Evolutionary conservation across 2,329 filamentous ascomycete genomes (phyloP), one percentile per base, ranked within the genome.

Genomic region (Fusarium duplospermum): DNA sequence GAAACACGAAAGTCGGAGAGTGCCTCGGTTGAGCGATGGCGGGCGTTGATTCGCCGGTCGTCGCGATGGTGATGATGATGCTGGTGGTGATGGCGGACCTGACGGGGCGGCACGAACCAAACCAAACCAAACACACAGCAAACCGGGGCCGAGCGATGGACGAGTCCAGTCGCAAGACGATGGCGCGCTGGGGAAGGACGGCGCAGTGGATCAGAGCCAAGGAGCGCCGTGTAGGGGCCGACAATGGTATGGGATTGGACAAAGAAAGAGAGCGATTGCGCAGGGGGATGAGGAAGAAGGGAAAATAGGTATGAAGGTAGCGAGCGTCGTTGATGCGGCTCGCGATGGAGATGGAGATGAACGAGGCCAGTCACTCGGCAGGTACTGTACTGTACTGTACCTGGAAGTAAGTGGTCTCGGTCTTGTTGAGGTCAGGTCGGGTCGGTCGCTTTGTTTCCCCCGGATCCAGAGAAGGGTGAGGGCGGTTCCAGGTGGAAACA

Each of bases 171-270:
- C 54, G 63, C 61, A 59, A 62, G 62, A 62, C 50, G 52, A 64
- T 69, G 62, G 71, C 74, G 70, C 62, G 66, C 63, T 56, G 54
- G 58, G 59, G 52, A 36, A 67, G 59, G 56, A 60, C 59, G 64
- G 57, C 65, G 70, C 66, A 73, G 75, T 74, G 76, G 75, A 77
- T 75, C 75, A 71, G 75, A 76, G 72, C 68, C 69, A 65, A 69
- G 62, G 62, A 76, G 72, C 74, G 76, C 72, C 60, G 72, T 71
- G 64, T 59, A 66, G 60, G 60, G 47, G 62, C 64, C 57, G 50
- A 58, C 60, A 70, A 64, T 47, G 42, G 42, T 47, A 24, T 47
- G 14, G 42, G 42, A 47, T 77, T 65, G 60, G 70, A 31, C 62
- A 62, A 75, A 69, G 59, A 60, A 75, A 69, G 59, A 69, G 59